Evolutionary conservation across 2,329 filamentous ascomycete genomes (phyloP), one percentile per base, ranked within the genome.

Genomic region (Aspergillus quadricinctus): DNA sequence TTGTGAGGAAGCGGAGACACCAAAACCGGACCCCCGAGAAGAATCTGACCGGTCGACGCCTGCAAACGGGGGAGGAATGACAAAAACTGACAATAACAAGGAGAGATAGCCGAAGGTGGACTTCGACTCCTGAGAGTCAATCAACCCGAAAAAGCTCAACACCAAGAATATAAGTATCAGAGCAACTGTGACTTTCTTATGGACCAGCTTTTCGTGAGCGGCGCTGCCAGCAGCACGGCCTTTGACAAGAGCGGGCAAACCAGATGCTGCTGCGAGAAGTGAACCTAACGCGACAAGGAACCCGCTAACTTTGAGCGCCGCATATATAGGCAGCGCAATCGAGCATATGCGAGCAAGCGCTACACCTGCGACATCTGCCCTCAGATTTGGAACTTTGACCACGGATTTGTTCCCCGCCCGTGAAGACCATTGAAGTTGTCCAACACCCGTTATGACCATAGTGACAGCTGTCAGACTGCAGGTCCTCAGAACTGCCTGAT

Each of bases 281-380:
- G 85, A 60, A 2, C 79, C 60, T n/a, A 84, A 69, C 10, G 80
- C 80, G n/a, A 80, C 78, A 53, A 80, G 72, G 55, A 79, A 75
- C 11, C 80, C 81, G 8, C 82, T 83, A 11, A 85, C 67, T 55
- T 83, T 78, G 59, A 83, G 73, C 0, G 80, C 69, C 8, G 83
- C 80, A 64, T 83, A 85, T 63, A 83, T 81, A 0, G 83, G 83
- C 29, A 86, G 64, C 3, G 75, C 69, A 23, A 82, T 65, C 19
- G 77, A 73, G 29, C 74, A 55, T n/a, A 74, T 64, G 50, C 72
- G 76, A 19, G 68, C 62, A 17, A 72, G 50, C 19, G 72, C 66
- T 17, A 56, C 59, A 14, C 60, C 58, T 5, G 49, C 61, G 0
- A 53, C 60, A 7, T 57, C 59, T 1, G 53, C 35, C 54, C 58